A percentile compares a stretch with the other conserved stretches of the same genome.
These are phyloP conservation scores for Didymella sp. DNA, from an alignment of 2,329 filamentous ascomycete genomes.

Conservation along the genomic window DNA sequence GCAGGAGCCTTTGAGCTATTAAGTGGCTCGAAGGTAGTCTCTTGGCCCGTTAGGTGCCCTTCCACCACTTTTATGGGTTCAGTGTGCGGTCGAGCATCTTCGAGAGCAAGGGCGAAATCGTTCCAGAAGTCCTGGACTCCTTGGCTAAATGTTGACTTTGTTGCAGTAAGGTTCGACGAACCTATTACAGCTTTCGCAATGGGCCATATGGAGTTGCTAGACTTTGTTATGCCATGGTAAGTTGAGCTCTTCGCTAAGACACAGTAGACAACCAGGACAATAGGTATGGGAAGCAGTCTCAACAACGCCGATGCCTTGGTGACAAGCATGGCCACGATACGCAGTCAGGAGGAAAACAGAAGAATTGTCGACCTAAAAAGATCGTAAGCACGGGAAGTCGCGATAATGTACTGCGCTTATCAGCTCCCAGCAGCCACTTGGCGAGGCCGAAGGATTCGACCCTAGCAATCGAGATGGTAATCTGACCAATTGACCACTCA, in stretches of 20 bases:
- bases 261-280: slow-evolving; percentile 1
- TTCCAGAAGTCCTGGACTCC: slow-evolving; percentile 3
- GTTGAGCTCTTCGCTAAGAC: not conserved
- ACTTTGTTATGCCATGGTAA: not conserved
- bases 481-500: not conserved
- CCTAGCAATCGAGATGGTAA: too few species aligned
- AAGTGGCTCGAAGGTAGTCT: slow-evolving; percentile 23
- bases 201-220: not conserved
- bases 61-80: slow-evolving; percentile 20
- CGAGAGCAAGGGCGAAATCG: slow-evolving; percentile 6
- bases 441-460: not conserved
- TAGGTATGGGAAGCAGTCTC: slow-evolving; percentile 7
- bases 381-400: not conserved
- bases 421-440: not conserved
- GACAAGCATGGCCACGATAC: not conserved
- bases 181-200: not conserved
- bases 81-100: slow-evolving; percentile 26
- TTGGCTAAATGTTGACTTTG: slow-evolving; percentile 4
- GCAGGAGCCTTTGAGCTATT: slow-evolving; percentile 17
- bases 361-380: not conserved
- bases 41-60: slow-evolving; percentile 6
- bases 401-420: not conserved
- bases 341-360: not conserved
- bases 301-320: slow-evolving; percentile 2
- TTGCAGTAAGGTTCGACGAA: slow-evolving; percentile 2